These are phyloP conservation scores for Blattamonas nauphoetae DNA, from an alignment of 78 protist species.

Conservation along the genomic window DNA sequence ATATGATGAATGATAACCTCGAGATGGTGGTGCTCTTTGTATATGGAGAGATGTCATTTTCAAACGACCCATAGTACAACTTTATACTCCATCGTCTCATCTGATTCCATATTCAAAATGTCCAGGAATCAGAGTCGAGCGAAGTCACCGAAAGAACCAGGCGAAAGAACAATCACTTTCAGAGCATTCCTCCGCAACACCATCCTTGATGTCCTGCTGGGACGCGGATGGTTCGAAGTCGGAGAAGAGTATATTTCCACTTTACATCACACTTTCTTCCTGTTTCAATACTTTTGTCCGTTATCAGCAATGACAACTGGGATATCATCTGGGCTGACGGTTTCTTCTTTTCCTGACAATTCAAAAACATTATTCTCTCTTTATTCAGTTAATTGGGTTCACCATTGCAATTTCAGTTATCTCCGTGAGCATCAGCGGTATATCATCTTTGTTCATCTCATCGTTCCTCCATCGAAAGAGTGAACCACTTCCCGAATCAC, in stretches of 20 bases:
- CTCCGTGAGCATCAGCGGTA: not conserved
- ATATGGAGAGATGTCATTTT: no score
- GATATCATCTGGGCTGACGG: slow-evolving; percentile 42
- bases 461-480: not conserved
- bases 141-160: no score
- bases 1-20: no score
- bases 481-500: slow-evolving; percentile 62
- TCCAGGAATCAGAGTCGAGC: no score
- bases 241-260: slow-evolving; percentile 24
- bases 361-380: slow-evolving; percentile 24
- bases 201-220: not conserved
- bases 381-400: not conserved
- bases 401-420: not conserved
- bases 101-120: no score
- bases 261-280: not conserved
- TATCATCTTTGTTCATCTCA: not conserved
- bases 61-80: no score
- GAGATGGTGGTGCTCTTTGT: no score
- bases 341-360: slow-evolving; percentile 25
- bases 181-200: not conserved
- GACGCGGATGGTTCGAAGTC: slow-evolving; percentile 30
- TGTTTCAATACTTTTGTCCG: not conserved
- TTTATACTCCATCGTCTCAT: no score
- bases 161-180: not conserved
- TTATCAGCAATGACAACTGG: not conserved